phyloP scores from a whole-genome alignment of 805 yeast species.

The Candida hungchunana region DNA sequence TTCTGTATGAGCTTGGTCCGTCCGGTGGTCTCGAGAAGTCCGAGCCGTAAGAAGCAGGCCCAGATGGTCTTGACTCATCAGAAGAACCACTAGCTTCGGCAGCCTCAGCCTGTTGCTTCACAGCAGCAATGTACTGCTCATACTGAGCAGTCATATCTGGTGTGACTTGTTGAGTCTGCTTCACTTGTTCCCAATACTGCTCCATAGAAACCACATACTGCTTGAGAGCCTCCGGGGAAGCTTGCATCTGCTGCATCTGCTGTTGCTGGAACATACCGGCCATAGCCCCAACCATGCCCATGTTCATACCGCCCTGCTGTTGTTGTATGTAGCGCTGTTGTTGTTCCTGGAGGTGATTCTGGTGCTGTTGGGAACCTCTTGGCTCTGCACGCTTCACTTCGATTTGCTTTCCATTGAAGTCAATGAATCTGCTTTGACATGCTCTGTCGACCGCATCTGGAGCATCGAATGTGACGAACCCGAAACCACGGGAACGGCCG shows the following conservation, averaged over 20 bases:
- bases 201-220: conserved; percentile 63
- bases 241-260: conserved; percentile 9
- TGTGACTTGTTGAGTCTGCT: conserved; percentile 12
- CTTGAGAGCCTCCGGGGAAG: conserved; percentile 51
- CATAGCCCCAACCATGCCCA: conserved; percentile 23
- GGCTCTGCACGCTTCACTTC: conserved; percentile 85
- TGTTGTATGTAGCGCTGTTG: conserved; percentile 25
- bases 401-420: conserved; percentile 80
- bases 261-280: conserved; percentile 14
- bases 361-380: conserved; percentile 58
- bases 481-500: conserved; percentile 95
- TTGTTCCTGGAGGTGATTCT: conserved; percentile 30
- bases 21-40: conserved; percentile 12
- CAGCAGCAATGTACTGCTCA: conserved; percentile 5
- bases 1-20: conserved; percentile 2
- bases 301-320: conserved; percentile 6
- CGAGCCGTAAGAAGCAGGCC: conserved; percentile 8
- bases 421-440: conserved; percentile 73
- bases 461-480: conserved; percentile 92
- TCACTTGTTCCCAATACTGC: conserved; percentile 46
- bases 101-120: conserved; percentile 8
- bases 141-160: conserved; percentile 9
- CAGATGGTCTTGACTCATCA: conserved; percentile 11
- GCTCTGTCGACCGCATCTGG: conserved; percentile 92
- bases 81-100: not conserved